Percentiles rank a stretch among this genome's conserved stretches.
Conservation (phyloP, 2,329 filamentous ascomycete genomes). For the Ploettnerulaceae sp. region DNA sequence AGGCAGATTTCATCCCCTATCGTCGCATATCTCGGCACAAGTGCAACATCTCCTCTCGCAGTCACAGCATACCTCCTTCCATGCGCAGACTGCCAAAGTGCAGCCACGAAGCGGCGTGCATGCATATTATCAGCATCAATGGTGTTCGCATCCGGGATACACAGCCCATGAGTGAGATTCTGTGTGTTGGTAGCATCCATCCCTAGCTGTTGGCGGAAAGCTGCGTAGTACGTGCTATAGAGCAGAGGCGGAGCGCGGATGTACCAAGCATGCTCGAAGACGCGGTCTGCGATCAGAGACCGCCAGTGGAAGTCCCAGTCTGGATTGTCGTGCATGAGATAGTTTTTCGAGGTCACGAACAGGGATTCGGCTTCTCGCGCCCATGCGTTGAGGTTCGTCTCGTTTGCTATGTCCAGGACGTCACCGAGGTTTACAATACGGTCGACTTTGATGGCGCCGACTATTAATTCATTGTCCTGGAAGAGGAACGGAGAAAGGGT, state of each 20-base stretch:
- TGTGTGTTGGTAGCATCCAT: background rate
- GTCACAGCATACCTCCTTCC: background rate
- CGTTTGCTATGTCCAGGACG: background rate
- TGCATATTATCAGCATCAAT: background rate
- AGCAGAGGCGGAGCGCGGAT: background rate
- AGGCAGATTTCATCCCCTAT: background rate
- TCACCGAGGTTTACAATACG: background rate
- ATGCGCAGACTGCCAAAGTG: background rate
- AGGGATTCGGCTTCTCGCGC: background rate
- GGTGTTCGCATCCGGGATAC: background rate
- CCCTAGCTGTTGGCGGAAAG: background rate
- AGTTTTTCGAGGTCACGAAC: background rate
- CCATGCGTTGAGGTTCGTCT: background rate
- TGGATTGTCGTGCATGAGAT: background rate
- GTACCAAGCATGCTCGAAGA: background rate
- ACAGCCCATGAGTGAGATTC: background rate
- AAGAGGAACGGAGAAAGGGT: background rate
- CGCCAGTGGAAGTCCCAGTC: background rate
- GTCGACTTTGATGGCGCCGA: background rate
- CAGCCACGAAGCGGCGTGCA: background rate
- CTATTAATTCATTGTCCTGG: background rate
- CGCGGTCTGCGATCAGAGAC: background rate
- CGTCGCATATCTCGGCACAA: background rate
- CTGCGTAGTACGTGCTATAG: background rate
- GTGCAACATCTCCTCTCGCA: background rate